Base-by-base conservation (phyloP, 495 filamentous ascomycete species). In the Cercophora samala region DNA sequence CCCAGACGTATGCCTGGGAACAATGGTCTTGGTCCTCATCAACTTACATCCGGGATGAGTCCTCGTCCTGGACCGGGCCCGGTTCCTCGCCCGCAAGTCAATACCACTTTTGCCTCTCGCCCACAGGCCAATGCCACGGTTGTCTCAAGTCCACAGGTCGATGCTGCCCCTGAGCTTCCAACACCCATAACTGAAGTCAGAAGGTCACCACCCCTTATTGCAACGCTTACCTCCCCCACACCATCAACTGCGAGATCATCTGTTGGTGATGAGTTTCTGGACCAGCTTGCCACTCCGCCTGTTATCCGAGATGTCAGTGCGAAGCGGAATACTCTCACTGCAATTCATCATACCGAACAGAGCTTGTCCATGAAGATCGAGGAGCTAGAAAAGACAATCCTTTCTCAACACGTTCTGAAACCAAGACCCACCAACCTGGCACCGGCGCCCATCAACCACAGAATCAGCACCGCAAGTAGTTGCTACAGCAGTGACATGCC, bases 311-410 rank as follows among this genome's bases (percentile, higher is more conserved):
- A 76, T 37, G 77, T 84, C 17, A 55, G 62, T 23, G 81, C 80
- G 6, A 78, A 75, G 66, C 78, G 82, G 26, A 79, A 84, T 52
- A 83, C 81, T 1, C 53, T 80, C 21, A 74, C 76, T 4, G 67
- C 78, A 4, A 70, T 67, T 60, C 65, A 72, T 0, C 70, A 75
- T 9, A 69, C 74, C 17, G 71, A 77, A 22, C 74, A 75, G 13
- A 84, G 82, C 58, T 60, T 83, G 60, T 77, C 78, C 15, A 82
- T 80, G 77, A 77, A 73, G 64, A 78, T 82, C n/a, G 82, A 84
- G 62, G 76, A 80, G 60, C 62, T 78, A 2, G 79, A 76, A 60
- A 73, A 73, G 62, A 70, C 68, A 3, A 70, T 76, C 5, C 26
- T 76, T 11, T 71, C 72, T 24, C 72, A 76, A 62, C 59, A 69